phyloP scores from a whole-genome alignment of 2,329 filamentous ascomycete species.

The Pseudogymnoascus sp. region DNA sequence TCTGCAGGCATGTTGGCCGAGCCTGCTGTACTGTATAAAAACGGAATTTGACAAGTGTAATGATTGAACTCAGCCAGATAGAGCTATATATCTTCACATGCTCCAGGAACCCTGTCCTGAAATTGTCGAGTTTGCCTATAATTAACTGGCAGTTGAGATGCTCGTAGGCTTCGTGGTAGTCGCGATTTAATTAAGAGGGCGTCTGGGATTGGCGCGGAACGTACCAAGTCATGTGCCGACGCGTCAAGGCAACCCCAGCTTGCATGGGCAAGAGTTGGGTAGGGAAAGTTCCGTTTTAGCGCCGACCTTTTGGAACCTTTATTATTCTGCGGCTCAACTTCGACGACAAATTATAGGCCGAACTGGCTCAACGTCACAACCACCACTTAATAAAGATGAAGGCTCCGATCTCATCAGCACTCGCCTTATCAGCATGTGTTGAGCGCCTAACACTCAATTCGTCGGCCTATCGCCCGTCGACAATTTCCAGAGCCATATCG shows the following conservation, averaged over 20 bases:
- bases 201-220: neutral
- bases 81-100: neutral
- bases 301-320: neutral
- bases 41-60: neutral
- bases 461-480: slow-evolving; percentile 3
- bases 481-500: neutral
- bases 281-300: slow-evolving; percentile 6
- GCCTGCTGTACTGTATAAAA: neutral
- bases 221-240: slow-evolving; percentile 8
- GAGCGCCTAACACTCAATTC: slow-evolving; percentile 9
- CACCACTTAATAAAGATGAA: neutral
- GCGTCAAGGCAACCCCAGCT: neutral
- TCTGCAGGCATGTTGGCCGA: slow-evolving; percentile 64
- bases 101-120: neutral
- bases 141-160: neutral
- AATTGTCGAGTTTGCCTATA: neutral
- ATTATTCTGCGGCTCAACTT: slow-evolving; percentile 4
- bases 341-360: slow-evolving; percentile 6
- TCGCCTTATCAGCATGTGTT: slow-evolving; percentile 1
- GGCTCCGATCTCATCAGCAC: slow-evolving; percentile 3
- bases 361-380: slow-evolving; percentile 1
- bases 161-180: neutral
- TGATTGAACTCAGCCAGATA: neutral
- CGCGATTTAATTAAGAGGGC: slow-evolving; percentile 7
- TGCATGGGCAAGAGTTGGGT: neutral